Conservation (phyloP, 306 rosid genomes). For the Fragaria nilgerrensis region DNA sequence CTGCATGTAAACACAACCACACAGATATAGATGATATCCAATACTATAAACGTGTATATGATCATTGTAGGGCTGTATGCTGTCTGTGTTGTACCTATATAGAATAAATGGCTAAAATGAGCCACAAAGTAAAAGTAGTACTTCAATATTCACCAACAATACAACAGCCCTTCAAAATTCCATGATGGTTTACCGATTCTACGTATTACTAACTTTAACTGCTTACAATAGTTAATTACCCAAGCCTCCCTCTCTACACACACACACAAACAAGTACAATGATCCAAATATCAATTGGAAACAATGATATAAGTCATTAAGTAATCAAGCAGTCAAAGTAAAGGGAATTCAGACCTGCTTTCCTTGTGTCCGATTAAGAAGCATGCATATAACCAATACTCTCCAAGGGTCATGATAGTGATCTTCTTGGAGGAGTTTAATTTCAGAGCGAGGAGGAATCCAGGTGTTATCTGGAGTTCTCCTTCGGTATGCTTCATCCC, state of each 20-base stretch:
- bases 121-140: not conserved
- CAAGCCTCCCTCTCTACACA: not conserved
- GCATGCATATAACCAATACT: slow-evolving; percentile 68
- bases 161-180: not conserved
- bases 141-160: not conserved
- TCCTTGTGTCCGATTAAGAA: slow-evolving; percentile 59
- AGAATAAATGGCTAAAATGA: not conserved
- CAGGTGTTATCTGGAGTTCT: slow-evolving; percentile 49
- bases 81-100: not conserved
- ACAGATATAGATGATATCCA: not conserved
- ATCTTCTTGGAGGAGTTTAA: slow-evolving; percentile 59
- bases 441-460: slow-evolving; percentile 59
- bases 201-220: not conserved
- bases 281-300: not conserved
- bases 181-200: not conserved
- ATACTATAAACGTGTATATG: not conserved
- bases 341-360: slow-evolving; percentile 36
- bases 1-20: not conserved
- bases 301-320: not conserved
- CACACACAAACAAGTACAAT: too few species aligned
- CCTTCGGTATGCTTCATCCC: slow-evolving; percentile 51
- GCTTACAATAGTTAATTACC: not conserved
- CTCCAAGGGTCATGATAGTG: slow-evolving; percentile 76
- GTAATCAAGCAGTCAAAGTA: not conserved
- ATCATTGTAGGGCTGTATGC: not conserved